Base-by-base conservation (phyloP, 495 filamentous ascomycete species). In the Hypoxylon lenormandii region DNA sequence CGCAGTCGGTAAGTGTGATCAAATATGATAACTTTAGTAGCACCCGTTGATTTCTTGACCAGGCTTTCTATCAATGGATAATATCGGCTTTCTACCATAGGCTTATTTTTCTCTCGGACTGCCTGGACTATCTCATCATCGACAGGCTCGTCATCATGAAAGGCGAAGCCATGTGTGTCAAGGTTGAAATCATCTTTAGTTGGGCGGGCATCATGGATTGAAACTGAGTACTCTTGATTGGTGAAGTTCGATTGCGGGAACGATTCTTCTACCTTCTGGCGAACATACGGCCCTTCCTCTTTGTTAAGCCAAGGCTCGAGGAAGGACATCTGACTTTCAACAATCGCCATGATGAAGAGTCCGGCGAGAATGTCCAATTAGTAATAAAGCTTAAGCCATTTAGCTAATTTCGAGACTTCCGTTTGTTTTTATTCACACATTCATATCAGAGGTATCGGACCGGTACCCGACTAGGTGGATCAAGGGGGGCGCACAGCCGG, bases 1-100 rank as follows among this genome's bases (percentile, higher is more conserved):
- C 50, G 40, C 13, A 18, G 26, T 15, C 52, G 52, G 15, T 55
- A 55, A 2, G 52, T 55, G 12, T 69, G 64, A 60, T 70, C 66
- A 36, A 36, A 70, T 21, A 70, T 70, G 40, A 70, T 66, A 8
- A 70, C 61, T 60, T 53, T 46, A 12, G 28, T 5, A 11, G 66
- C 63, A 7, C 64, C 66, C 38, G 62, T 70, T 23, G 23, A 38
- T 21, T 22, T 30, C 54, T 60, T 70, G 6, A 70, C 22, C 15
- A 70, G 22, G 15, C 7, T 30, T 30, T 70, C 66, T 19, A 70
- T 42, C 16, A 19, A 22, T 2, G 30, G 52, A 26, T 62, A 62
- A 23, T 52, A 62, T 40, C 4, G 12, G n/a, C 37, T 23, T 12
- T n/a, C 18, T 23, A 62, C 22, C 6, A 16, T 18, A 16, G 22